Conservation (phyloP, 2,329 filamentous ascomycete species). For the Eurotiales sp. region DNA sequence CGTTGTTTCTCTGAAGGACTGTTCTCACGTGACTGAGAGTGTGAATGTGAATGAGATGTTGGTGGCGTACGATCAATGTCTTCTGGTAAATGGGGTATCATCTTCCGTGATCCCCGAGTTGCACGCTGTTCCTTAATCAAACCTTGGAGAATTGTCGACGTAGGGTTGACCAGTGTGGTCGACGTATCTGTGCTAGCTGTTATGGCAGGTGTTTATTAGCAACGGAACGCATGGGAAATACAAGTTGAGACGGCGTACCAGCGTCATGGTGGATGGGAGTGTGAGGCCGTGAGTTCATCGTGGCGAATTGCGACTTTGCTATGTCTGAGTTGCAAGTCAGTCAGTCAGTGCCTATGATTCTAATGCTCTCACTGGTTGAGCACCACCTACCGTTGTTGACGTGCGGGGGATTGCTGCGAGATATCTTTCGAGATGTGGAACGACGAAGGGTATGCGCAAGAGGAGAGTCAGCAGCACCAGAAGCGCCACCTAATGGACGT, state of each 20-base stretch:
- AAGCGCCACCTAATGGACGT: not conserved
- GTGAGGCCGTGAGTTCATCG: constrained; percentile 12
- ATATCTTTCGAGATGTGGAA: constrained; percentile 12
- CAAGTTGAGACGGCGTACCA: constrained; percentile 3
- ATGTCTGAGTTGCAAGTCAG: constrained; percentile 3
- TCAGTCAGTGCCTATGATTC: too few species aligned
- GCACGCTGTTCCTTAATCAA: constrained; percentile 41
- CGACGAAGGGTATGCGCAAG: constrained; percentile 5
- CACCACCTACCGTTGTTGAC: constrained; percentile 14
- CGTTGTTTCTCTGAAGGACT: constrained; percentile 33
- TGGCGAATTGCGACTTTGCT: constrained; percentile 14
- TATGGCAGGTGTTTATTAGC: constrained; percentile 1
- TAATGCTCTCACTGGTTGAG: too few species aligned
- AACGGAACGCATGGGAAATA: not conserved
- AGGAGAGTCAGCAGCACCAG: not conserved
- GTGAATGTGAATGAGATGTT: constrained; percentile 16
- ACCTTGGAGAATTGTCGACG: constrained; percentile 37
- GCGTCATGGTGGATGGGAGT: constrained; percentile 13
- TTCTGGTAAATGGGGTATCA: constrained; percentile 22
- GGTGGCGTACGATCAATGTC: constrained; percentile 19
- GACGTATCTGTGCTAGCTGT: constrained; percentile 26
- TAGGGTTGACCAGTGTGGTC: constrained; percentile 35
- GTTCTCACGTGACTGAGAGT: constrained; percentile 28
- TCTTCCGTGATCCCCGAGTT: constrained; percentile 29
- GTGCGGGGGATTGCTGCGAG: constrained; percentile 15